Evolutionary conservation across 805 yeast genomes (phyloP), one percentile per base, ranked within the genome.

Genomic region (Candida verbasci): DNA sequence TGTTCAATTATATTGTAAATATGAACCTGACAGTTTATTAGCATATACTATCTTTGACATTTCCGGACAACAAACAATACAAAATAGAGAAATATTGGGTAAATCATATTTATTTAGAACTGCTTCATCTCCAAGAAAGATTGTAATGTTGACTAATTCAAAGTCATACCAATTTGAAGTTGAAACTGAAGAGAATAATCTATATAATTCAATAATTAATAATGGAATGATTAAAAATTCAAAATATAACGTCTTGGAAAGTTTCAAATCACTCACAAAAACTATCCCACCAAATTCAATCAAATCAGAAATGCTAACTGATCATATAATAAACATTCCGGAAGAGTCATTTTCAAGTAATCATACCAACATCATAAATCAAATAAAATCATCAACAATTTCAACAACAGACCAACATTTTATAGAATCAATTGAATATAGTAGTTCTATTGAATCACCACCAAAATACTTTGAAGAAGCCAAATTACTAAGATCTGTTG

Each of bases 391-490:
- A 38, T 60, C 20, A 17, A n/a, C 18, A 17, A 8, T 24, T 16
- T 34, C 37, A 24, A 17, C 28, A 10, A 18, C 42, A 15, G 57
- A 56, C 9, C 29, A 37, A 16, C 25, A 35, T 9, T 60, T 55
- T 31, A 40, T 49, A 8, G 44, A 46, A 1, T 40, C 56, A 3
- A 28, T 60, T 8, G 28, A 35, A 15, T 41, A 22, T 28, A 53
- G 61, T 10, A 34, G 22, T 9, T 16, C 30, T 8, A 34, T 37
- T 9, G 17, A 36, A 9, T 45, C 52, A 3, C 55, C 65, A 1
- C 62, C 60, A 6, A 64, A 59, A 40, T 54, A 53, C 41, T 59
- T 59, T 37, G 23, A 26, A 23, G 65, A 60, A 34, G 49, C 55
- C 2, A 50, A 48, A 31, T 35, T 58, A 12, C 26, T 55, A 6